Conservation (phyloP, 495 filamentous ascomycete genomes). For the Podospora australis region DNA sequence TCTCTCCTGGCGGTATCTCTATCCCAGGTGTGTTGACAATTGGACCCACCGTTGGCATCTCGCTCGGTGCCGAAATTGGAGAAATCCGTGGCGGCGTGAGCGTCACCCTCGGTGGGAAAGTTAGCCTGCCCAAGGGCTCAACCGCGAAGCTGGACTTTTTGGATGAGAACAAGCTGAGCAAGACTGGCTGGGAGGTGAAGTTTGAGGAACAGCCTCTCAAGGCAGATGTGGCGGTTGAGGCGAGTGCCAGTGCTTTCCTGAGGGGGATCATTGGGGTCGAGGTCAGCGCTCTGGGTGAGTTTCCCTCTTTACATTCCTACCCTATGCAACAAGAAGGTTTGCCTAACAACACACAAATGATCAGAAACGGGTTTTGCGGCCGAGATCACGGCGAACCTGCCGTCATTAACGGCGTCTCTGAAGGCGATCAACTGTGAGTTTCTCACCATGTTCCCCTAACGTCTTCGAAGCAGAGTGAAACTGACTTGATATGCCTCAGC, state of each 20-base stretch:
- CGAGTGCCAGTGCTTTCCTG: conserved; percentile 10
- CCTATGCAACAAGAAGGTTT: not conserved
- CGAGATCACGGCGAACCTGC: conserved; percentile 7
- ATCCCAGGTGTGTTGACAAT: conserved; percentile 17
- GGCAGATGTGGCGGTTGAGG: conserved; percentile 9
- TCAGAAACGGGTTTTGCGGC: conserved; percentile 9
- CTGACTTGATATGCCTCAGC: conserved; percentile 2
- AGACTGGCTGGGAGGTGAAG: conserved; percentile 9
- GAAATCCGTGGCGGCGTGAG: conserved; percentile 7
- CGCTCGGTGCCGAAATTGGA: conserved; percentile 8
- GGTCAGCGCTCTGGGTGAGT: conserved; percentile 15
- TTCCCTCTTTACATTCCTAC: not conserved
- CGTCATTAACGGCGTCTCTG: conserved; percentile 4
- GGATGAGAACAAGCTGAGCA: conserved; percentile 3
- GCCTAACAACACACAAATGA: not conserved
- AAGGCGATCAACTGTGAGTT: conserved; percentile 10
- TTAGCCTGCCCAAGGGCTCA: conserved; percentile 8
- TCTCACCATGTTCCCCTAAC: not conserved
- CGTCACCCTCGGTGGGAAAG: conserved; percentile 6
- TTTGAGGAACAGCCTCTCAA: conserved; percentile 11
- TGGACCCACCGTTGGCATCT: conserved; percentile 10
- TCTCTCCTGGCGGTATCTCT: conserved; percentile 10
- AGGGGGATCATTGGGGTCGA: conserved; percentile 13
- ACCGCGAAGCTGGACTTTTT: conserved; percentile 11
- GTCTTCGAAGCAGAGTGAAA: not conserved